Percentiles rank a stretch among this genome's conserved stretches.
Evolutionary conservation across 257 asterid species (phyloP).

Genomic region (Linderniella brevidens): DNA sequence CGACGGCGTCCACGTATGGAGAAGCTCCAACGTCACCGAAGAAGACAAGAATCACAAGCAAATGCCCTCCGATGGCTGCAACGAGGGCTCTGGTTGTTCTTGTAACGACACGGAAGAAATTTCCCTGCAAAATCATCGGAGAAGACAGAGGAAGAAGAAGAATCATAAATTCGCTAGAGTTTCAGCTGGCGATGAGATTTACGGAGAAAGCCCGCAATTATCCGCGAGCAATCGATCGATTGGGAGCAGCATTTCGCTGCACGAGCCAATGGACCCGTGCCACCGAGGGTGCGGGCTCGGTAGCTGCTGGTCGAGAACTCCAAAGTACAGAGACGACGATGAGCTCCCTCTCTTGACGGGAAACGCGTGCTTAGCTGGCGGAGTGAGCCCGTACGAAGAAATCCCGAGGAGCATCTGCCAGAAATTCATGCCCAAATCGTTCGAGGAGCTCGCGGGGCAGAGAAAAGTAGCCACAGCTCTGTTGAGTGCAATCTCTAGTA

Average conservation of each 20-base stretch:
- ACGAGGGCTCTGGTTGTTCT: constrained; percentile 30
- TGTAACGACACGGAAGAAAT: constrained; percentile 38
- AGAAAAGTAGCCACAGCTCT: constrained; percentile 40
- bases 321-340: constrained; percentile 34
- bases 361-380: constrained; percentile 10
- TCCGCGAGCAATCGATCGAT: constrained; percentile 11
- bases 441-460: constrained; percentile 68
- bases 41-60: constrained; percentile 19
- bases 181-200: constrained; percentile 26
- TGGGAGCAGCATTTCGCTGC: constrained; percentile 16
- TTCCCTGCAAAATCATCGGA: constrained; percentile 15
- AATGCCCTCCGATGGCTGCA: constrained; percentile 16
- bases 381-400: constrained; percentile 16
- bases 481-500: constrained; percentile 32
- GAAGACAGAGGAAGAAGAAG: constrained; percentile 11
- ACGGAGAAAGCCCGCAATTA: constrained; percentile 30
- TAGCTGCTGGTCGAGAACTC: constrained; percentile 60
- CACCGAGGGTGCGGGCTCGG: constrained; percentile 63
- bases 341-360: constrained; percentile 40
- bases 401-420: constrained; percentile 48
- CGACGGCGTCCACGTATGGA: constrained; percentile 5
- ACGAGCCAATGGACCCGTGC: constrained; percentile 27
- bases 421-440: constrained; percentile 63
- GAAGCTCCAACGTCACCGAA: constrained; percentile 13
- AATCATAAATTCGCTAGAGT: constrained; percentile 12